Base-by-base conservation (phyloP, 345 rosid species). In the Conringia planisiliqua region DNA sequence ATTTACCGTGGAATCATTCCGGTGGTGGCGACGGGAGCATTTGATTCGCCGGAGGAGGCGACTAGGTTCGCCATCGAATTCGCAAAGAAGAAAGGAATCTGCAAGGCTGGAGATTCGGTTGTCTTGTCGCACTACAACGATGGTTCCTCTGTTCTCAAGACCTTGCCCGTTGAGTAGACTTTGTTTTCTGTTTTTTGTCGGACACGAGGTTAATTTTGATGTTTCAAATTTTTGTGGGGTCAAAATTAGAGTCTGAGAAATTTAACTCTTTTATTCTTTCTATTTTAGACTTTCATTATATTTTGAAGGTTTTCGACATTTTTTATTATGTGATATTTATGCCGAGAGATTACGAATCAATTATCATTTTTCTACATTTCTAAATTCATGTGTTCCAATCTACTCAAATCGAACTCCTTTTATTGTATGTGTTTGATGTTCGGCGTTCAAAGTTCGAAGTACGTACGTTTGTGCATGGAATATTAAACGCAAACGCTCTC, bases 1-100 rank as follows among this genome's bases (percentile, higher is more conserved):
- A 80, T 89, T 20, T 82, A 72, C 71, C 74, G 92, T 5, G 92
- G 88, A 7, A 58, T 89, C 48, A 55, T 85, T 18, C 92, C 95
- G 0, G 83, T 78, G 71, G 70, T 87, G 75, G 60, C 80, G 54
- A 78, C 85, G 22, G 88, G 84, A 27, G 58, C 60, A 46, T 85
- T 82, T 4, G 81, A 80, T 74, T 79, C 89, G 3, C 83, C 85
- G 11, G 86, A 89, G 40, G 96, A 87, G 80, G 76, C 85, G n/a
- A 78, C 79, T 16, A 83, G 72, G 29, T 84, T 79, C 16, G 84
- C 88, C 0, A 43, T 86, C 10, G 44, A 81, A 59, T 77, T 76
- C 40, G 88, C 86, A 0, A 85, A 80, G 83, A 79, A 20, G 33
- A 85, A 81, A 54, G 87, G 85, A 8, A 79, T 86, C 0, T 83